A percentile compares a stretch with the other conserved stretches of the same genome.
Conservation (phyloP, 345 rosid genomes). For the Cochlearia excelsa region DNA sequence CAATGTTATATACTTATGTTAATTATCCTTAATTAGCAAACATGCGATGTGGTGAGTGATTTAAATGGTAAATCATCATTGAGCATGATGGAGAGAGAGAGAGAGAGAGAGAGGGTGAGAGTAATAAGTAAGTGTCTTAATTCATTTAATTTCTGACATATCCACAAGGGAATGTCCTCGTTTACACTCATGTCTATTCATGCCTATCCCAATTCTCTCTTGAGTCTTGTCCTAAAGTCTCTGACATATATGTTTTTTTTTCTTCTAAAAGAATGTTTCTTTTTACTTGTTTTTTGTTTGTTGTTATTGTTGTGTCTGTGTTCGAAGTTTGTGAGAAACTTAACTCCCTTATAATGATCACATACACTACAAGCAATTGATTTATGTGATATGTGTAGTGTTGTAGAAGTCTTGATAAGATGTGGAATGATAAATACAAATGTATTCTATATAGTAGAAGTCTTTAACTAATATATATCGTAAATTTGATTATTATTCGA, state of each 20-base stretch:
- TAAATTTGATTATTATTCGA: too few species aligned
- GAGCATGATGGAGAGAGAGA: conserved; percentile 26
- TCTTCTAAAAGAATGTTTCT: not conserved
- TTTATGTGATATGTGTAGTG: not conserved
- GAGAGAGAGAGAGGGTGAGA: not conserved
- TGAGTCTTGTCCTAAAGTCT: conserved; percentile 28
- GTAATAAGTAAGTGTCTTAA: not conserved
- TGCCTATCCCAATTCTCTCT: conserved; percentile 21
- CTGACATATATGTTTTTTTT: conserved; percentile 30
- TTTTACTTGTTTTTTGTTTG: not conserved
- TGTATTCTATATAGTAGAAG: too few species aligned
- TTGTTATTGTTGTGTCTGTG: not conserved
- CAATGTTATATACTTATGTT: too few species aligned
- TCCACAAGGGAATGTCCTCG: conserved; percentile 35
- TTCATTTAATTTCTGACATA: conserved; percentile 29
- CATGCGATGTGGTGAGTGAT: conserved; percentile 25
- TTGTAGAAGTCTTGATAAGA: not conserved
- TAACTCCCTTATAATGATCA: not conserved
- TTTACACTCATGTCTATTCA: conserved; percentile 31
- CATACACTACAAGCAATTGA: not conserved
- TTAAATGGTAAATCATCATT: conserved; percentile 32
- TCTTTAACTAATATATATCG: too few species aligned
- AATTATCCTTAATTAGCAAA: too few species aligned
- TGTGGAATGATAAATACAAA: not conserved
- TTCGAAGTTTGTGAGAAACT: not conserved